These are phyloP conservation scores for Chytriomyces confervae DNA, from an alignment of 192 early-diverging fungal genomes.

Conservation along the genomic window DNA sequence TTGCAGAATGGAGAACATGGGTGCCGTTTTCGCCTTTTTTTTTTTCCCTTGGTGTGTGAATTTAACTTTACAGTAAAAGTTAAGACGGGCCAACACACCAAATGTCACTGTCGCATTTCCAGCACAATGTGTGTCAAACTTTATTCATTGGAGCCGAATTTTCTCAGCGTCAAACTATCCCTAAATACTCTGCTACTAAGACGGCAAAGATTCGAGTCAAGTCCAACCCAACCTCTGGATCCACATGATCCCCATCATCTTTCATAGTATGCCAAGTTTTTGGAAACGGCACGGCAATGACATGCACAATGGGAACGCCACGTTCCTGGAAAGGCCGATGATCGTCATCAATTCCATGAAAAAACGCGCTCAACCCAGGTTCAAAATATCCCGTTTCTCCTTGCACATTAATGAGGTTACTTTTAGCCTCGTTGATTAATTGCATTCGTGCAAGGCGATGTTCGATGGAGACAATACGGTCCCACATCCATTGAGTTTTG, in stretches of 20 bases:
- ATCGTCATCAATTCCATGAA: constrained; percentile 76
- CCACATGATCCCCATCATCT: constrained; percentile 78
- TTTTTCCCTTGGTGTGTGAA: too few species aligned
- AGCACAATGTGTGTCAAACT: too few species aligned
- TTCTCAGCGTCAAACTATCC: constrained; percentile 16
- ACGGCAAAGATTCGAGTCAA: constrained; percentile 77
- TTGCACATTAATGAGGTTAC: background rate
- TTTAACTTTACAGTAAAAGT: too few species aligned
- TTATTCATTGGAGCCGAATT: too few species aligned
- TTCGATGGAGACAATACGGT: constrained; percentile 74
- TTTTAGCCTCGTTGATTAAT: constrained; percentile 29
- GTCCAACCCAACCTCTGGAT: constrained; percentile 69
- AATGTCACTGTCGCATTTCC: too few species aligned
- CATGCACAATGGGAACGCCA: constrained; percentile 84
- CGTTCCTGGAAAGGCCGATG: constrained; percentile 83
- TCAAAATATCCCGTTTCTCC: constrained; percentile 41
- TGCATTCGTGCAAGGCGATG: constrained; percentile 54
- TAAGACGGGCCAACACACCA: too few species aligned
- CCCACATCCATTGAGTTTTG: constrained; percentile 72
- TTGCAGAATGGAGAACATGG: too few species aligned
- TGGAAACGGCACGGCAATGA: constrained; percentile 88
- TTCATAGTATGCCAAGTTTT: constrained; percentile 80
- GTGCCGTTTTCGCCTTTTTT: too few species aligned
- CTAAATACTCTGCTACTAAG: constrained; percentile 78
- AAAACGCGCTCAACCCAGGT: constrained; percentile 39